Conservation (phyloP, 73 alveolate genomes). For the Effrenium voratum region DNA sequence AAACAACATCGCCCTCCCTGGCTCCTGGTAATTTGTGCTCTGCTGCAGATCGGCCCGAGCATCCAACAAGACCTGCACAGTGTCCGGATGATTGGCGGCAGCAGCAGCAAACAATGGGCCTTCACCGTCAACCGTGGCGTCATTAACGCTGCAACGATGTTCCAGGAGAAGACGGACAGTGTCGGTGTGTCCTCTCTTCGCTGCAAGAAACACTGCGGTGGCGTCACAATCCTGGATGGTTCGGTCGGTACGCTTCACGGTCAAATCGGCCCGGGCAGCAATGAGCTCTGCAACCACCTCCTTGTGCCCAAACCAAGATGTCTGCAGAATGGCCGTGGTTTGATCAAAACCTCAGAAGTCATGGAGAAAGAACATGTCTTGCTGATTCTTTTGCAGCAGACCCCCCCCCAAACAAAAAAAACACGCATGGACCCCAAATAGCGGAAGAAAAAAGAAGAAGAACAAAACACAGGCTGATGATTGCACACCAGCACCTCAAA, state of each 20-base stretch:
- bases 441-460: too few species aligned
- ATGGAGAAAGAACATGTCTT: too few species aligned
- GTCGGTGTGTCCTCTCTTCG: constrained; percentile 8
- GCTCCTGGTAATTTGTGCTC: too few species aligned
- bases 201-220: background rate
- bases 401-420: too few species aligned
- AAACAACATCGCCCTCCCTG: too few species aligned
- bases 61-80: too few species aligned
- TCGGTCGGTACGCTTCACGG: background rate
- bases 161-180: background rate
- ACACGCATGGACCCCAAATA: too few species aligned
- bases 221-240: constrained; percentile 5
- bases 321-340: constrained; percentile 18
- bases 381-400: too few species aligned
- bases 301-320: background rate
- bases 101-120: constrained; percentile 1
- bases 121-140: background rate
- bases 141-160: background rate
- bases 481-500: too few species aligned
- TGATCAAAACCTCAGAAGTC: too few species aligned
- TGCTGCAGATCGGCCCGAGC: too few species aligned
- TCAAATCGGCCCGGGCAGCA: constrained; percentile 15
- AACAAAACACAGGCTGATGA: too few species aligned
- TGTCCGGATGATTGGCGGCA: background rate
- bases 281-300: constrained; percentile 9